Conservation (phyloP, 2,329 filamentous ascomycete species). For the Talaromyces marneffei region DNA sequence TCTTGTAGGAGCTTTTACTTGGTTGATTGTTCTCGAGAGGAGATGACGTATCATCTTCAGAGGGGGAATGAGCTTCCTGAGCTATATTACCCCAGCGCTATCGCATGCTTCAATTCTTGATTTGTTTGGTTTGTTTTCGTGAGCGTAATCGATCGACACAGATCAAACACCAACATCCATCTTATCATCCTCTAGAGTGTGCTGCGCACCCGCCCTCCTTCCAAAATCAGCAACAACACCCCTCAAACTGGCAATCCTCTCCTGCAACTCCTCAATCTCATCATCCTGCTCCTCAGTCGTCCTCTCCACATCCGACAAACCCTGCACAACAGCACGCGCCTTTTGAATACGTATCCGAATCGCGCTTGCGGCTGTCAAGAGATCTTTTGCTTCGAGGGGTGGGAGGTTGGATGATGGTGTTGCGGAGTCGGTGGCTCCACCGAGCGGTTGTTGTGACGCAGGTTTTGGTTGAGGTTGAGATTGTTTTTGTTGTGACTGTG, state of each 20-base stretch:
- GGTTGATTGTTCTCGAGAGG: background rate
- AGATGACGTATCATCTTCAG: background rate
- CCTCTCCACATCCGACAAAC: slow-evolving; percentile 41
- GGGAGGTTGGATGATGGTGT: slow-evolving; percentile 24
- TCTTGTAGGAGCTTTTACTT: background rate
- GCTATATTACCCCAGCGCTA: background rate
- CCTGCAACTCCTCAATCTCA: slow-evolving; percentile 40
- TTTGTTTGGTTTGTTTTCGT: no score
- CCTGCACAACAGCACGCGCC: slow-evolving; percentile 52
- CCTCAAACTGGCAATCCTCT: slow-evolving; percentile 34
- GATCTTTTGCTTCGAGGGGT: slow-evolving; percentile 64
- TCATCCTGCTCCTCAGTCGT: slow-evolving; percentile 40
- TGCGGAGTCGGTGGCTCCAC: slow-evolving; percentile 23
- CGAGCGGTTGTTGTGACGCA: slow-evolving; percentile 18
- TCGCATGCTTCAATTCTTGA: background rate
- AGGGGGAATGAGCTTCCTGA: background rate
- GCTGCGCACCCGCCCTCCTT: slow-evolving; percentile 17
- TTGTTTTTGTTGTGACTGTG: slow-evolving; percentile 32
- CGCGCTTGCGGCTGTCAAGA: slow-evolving; percentile 69
- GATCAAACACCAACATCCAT: slow-evolving; percentile 22
- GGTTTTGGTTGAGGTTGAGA: background rate
- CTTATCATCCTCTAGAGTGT: slow-evolving; percentile 1
- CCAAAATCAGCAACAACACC: slow-evolving; percentile 39
- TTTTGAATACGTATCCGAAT: slow-evolving; percentile 79
- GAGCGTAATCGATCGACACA: background rate